These are phyloP conservation scores for Coemansia sp. DNA, from an alignment of 192 early-diverging fungal genomes.

Conservation along the genomic window DNA sequence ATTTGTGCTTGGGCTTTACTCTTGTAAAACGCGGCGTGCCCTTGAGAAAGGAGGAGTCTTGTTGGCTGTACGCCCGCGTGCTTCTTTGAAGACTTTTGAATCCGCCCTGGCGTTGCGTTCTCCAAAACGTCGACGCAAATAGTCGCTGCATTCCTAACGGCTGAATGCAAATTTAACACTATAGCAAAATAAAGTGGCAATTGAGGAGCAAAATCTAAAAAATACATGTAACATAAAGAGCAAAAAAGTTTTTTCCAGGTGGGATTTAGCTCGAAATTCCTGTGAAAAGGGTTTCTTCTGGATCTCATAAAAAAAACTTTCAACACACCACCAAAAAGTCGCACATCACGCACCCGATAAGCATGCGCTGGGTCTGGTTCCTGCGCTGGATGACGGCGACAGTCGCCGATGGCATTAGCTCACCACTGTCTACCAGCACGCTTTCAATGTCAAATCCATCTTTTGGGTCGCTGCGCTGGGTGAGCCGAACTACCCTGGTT, in stretches of 20 bases:
- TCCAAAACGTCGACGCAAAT: constrained; percentile 6
- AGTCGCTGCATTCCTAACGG: background rate
- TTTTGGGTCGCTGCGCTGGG: constrained; percentile 11
- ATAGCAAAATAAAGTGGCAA: background rate
- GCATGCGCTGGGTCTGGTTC: constrained; percentile 32
- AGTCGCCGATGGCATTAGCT: constrained; percentile 45
- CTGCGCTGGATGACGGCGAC: constrained; percentile 48
- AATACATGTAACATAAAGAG: background rate
- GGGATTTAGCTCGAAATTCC: too few relatives aligned
- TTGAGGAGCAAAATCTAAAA: background rate
- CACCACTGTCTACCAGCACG: constrained; percentile 39
- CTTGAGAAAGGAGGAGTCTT: constrained; percentile 35
- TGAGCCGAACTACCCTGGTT: constrained; percentile 33
- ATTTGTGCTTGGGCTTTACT: constrained; percentile 17
- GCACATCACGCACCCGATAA: constrained; percentile 46
- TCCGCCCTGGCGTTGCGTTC: constrained; percentile 3
- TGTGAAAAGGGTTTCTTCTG: too few relatives aligned
- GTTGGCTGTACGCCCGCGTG: constrained; percentile 12
- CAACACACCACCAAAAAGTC: constrained; percentile 23
- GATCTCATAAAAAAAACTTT: background rate
- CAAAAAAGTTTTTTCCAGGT: too few relatives aligned
- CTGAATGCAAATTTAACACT: background rate
- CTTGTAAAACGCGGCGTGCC: constrained; percentile 43
- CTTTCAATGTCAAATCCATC: constrained; percentile 22
- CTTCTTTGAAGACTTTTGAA: background rate